Percentiles rank a stretch among this genome's conserved stretches.
Conservation (phyloP, 805 yeast species). For the Candida railenensis region DNA sequence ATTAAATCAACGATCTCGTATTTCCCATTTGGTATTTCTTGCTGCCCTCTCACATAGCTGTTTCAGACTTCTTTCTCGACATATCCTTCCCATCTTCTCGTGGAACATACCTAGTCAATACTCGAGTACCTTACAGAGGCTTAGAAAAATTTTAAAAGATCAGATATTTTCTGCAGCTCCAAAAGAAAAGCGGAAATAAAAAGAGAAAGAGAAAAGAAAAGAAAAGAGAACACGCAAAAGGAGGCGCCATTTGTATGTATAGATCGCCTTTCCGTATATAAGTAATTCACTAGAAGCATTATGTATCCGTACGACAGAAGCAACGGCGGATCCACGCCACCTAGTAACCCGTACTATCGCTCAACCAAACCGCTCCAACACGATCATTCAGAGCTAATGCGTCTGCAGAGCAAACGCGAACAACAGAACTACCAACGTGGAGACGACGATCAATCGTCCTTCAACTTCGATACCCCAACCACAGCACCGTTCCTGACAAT, state of each 20-base stretch:
- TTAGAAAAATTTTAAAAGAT: too few relatives aligned
- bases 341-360: not conserved
- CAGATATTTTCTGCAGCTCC: not conserved
- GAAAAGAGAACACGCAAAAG: not conserved
- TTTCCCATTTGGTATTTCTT: too few relatives aligned
- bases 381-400: not conserved
- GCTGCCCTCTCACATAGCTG: too few relatives aligned
- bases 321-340: not conserved
- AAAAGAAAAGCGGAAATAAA: not conserved
- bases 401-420: not conserved
- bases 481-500: not conserved
- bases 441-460: not conserved
- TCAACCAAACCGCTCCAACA: not conserved
- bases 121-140: too few relatives aligned
- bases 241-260: not conserved
- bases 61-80: too few relatives aligned
- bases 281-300: not conserved
- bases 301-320: constrained; percentile 1
- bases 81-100: too few relatives aligned
- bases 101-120: too few relatives aligned
- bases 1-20: too few relatives aligned
- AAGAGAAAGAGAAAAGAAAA: not conserved
- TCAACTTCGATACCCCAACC: not conserved
- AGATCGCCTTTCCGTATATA: not conserved
- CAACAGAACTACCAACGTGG: not conserved